Evolutionary conservation across 305 asterid species (phyloP), one percentile per base, ranked within the genome.

Genomic region (Monarda citriodora): DNA sequence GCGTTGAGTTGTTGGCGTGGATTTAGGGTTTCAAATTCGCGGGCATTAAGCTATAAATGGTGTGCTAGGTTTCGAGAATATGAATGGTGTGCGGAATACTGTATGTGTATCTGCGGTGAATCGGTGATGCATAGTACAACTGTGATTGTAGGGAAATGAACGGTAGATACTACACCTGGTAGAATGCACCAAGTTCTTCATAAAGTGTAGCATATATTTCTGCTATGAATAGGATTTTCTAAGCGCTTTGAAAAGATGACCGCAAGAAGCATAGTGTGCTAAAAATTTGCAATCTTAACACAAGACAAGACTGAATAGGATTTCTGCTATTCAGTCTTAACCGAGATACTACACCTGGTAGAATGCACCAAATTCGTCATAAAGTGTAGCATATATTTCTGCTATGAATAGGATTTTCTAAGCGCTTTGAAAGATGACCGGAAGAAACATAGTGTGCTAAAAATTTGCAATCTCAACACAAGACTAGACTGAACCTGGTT

Each of bases 21-120:
- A 41, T 51, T 58, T 56, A 22, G 16, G 37, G 7, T 50, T 32
- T 52, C 18, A 17, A 31, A 57, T 51, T 10, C 34, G 47, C 32
- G 45, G 18, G 53, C 40, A 26, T 65, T 46, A 45, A 48, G 42
- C 44, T 58, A 55, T 5, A 53, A 26, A 20, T 64, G 4, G 11
- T 58, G 55, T 53, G 44, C 54, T 64, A 53, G 59, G 46, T 53
- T 57, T 45, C 32, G 32, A 29, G 50, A 22, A 23, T 51, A 22
- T 20, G 4, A 18, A n/a, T n/a, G n/a, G n/a, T n/a, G n/a, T n/a
- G n/a, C n/a, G n/a, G n/a, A n/a, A n/a, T n/a, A n/a, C n/a, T n/a
- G n/a, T 37, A 20, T 54, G 37, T 16, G 18, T 16, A 21, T 12
- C 10, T 48, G 20, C 18, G 8, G 21, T 20, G 7, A 21, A 29